These are phyloP conservation scores for Trichosporon coremiiforme DNA, from an alignment of 1,284 basidiomycete genomes.

Conservation along the genomic window DNA sequence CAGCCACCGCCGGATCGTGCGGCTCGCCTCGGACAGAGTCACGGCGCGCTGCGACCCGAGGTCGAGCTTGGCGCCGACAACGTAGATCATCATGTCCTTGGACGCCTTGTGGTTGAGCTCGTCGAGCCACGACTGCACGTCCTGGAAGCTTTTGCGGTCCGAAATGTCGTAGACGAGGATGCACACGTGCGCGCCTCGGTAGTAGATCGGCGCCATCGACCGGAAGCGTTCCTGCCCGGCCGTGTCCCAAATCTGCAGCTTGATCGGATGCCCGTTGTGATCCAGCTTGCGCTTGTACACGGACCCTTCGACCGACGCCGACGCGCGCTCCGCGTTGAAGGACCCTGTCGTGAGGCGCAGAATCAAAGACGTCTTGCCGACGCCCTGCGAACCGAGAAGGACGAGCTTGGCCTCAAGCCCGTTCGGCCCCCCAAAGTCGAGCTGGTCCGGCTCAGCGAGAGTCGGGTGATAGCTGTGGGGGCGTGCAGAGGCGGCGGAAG, in stretches of 20 bases:
- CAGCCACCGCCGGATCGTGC: conserved; percentile 45
- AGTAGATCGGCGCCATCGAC: conserved; percentile 76
- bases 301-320: conserved; percentile 90
- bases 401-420: conserved; percentile 91
- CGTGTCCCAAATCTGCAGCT: conserved; percentile 83
- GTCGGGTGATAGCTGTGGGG: not conserved
- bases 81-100: conserved; percentile 53
- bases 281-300: conserved; percentile 93
- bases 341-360: conserved; percentile 89
- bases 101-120: conserved; percentile 56
- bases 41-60: conserved; percentile 40
- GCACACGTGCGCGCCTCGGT: conserved; percentile 60
- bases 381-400: conserved; percentile 94
- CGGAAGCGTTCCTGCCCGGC: conserved; percentile 97
- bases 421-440: conserved; percentile 48
- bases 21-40: conserved; percentile 45
- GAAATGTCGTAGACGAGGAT: conserved; percentile 59
- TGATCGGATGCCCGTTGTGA: conserved; percentile 83
- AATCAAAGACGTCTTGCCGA: conserved; percentile 92
- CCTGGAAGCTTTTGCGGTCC: conserved; percentile 81
- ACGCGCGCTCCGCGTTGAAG: conserved; percentile 76
- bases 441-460: conserved; percentile 18
- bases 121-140: conserved; percentile 90
- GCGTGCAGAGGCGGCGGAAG: not conserved
- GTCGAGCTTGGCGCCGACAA: conserved; percentile 54